Conservation (phyloP, 805 yeast species). For the Vanderwaltozyma polyspora region DNA sequence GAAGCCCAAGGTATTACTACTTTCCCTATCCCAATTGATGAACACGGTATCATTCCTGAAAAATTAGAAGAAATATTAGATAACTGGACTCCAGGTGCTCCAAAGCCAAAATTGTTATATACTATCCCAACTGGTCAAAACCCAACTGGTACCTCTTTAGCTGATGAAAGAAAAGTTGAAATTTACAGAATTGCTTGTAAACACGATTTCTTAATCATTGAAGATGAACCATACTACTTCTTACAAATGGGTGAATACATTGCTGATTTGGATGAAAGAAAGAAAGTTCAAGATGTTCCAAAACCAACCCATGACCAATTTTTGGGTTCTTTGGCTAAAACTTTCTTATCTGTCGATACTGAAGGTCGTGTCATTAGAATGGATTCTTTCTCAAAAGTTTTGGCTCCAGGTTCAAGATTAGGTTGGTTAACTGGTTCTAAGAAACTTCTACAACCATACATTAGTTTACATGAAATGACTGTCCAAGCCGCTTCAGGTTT, state of each 20-base stretch:
- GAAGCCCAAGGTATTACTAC: constrained; percentile 57
- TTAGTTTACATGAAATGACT: constrained; percentile 69
- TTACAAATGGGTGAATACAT: constrained; percentile 82
- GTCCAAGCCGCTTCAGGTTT: constrained; percentile 77
- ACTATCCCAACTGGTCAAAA: constrained; percentile 94
- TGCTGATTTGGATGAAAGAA: constrained; percentile 30
- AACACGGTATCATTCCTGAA: constrained; percentile 66
- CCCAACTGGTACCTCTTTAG: constrained; percentile 87
- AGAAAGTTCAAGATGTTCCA: constrained; percentile 8
- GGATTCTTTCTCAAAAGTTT: constrained; percentile 82
- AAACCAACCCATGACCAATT: constrained; percentile 49
- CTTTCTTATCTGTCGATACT: constrained; percentile 62
- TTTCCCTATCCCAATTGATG: constrained; percentile 70
- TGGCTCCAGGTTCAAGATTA: constrained; percentile 82
- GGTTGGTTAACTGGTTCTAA: constrained; percentile 84
- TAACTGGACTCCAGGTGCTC: constrained; percentile 53
- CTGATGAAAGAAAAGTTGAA: constrained; percentile 61
- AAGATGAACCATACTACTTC: constrained; percentile 97
- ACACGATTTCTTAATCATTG: constrained; percentile 77
- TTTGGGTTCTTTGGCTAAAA: constrained; percentile 54
- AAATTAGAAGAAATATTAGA: constrained; percentile 49
- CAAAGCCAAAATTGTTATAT: constrained; percentile 79
- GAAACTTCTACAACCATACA: constrained; percentile 48
- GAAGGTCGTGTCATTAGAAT: constrained; percentile 87
- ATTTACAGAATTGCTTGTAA: constrained; percentile 71